Conservation (phyloP, 345 rosid species). For the Hevea brasiliensis region DNA sequence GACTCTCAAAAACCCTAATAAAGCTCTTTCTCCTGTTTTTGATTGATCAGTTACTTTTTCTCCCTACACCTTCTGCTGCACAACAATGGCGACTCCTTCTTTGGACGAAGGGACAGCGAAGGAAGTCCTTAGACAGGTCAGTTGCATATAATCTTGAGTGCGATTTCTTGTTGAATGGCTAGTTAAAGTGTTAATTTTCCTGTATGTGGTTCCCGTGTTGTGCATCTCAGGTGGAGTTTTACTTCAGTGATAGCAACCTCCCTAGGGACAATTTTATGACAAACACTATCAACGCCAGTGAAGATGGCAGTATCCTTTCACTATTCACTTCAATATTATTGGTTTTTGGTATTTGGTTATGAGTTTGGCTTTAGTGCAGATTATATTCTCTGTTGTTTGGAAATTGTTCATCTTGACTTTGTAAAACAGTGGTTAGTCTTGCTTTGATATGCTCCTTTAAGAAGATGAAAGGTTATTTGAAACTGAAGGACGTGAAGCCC, state of each 20-base stretch:
- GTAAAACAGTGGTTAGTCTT: slow-evolving; percentile 67
- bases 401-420: slow-evolving; percentile 38
- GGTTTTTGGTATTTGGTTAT: slow-evolving; percentile 4
- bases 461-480: slow-evolving; percentile 84
- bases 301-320: slow-evolving; percentile 77
- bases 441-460: slow-evolving; percentile 88
- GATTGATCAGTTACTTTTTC: no score
- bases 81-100: slow-evolving; percentile 57
- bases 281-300: slow-evolving; percentile 57
- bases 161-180: not conserved
- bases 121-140: slow-evolving; percentile 81
- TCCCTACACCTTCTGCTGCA: not conserved
- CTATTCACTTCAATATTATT: not conserved
- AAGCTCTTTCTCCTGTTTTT: no score
- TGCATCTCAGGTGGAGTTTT: slow-evolving; percentile 73
- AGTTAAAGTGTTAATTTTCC: not conserved
- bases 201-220: no score
- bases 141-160: not conserved
- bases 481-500: slow-evolving; percentile 57
- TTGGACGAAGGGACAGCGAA: slow-evolving; percentile 60
- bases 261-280: slow-evolving; percentile 76
- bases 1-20: no score
- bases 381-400: not conserved
- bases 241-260: slow-evolving; percentile 92
- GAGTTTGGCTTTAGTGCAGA: not conserved